These are phyloP conservation scores for Stylonectria norvegica DNA, from an alignment of 2,329 filamentous ascomycete genomes.

Conservation along the genomic window DNA sequence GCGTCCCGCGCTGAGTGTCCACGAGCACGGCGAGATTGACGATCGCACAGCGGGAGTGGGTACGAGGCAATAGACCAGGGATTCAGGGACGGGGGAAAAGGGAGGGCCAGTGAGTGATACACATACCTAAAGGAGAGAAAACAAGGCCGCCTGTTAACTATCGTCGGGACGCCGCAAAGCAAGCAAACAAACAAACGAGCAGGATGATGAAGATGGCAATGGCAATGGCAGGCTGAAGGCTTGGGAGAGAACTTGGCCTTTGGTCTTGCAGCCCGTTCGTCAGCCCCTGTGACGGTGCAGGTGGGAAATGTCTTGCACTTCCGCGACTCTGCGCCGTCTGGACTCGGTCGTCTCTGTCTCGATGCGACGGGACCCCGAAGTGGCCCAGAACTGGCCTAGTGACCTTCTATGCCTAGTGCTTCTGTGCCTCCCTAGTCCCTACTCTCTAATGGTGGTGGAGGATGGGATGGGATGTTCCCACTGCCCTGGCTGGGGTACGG, in stretches of 20 bases:
- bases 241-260: constrained; percentile 4
- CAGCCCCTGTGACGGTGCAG: background rate
- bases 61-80: too few relatives aligned
- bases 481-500: constrained; percentile 15
- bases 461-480: constrained; percentile 22
- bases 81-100: too few relatives aligned
- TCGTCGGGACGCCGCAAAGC: constrained; percentile 16
- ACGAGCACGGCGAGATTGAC: too few relatives aligned
- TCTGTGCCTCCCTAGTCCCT: too few relatives aligned
- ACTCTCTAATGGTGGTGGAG: constrained; percentile 15
- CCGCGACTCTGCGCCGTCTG: background rate
- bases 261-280: too few relatives aligned
- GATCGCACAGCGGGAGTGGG: too few relatives aligned
- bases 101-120: constrained; percentile 17
- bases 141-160: constrained; percentile 6
- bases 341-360: too few relatives aligned
- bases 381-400: constrained; percentile 1
- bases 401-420: too few relatives aligned
- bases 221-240: constrained; percentile 9
- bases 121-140: constrained; percentile 16
- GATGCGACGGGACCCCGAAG: background rate
- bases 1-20: constrained; percentile 2
- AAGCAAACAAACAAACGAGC: constrained; percentile 12
- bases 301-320: constrained; percentile 1
- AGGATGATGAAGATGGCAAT: constrained; percentile 5